Evolutionary conservation across 345 rosid species (phyloP).

Genomic region (Gossypium longicalyx): DNA sequence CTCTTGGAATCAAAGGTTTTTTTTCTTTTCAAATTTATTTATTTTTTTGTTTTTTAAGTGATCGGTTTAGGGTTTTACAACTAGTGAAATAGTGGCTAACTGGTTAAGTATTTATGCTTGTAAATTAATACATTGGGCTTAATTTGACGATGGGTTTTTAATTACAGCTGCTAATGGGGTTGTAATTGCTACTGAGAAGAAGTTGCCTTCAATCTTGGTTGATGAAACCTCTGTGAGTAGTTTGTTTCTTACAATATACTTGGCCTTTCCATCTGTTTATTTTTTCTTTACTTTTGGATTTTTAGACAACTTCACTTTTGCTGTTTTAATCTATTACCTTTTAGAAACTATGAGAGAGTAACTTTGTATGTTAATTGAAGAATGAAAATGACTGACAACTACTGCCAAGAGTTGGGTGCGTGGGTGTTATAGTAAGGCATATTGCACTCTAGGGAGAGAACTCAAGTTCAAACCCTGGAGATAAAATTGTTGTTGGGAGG

Average conservation of each 20-base stretch:
- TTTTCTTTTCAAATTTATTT: too few species aligned
- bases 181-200: constrained; percentile 90
- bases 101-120: neutral
- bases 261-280: neutral
- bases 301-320: neutral
- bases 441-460: too few species aligned
- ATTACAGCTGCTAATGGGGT: constrained; percentile 89
- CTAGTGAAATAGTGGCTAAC: neutral
- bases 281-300: neutral
- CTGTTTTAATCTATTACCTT: neutral
- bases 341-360: neutral
- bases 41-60: neutral
- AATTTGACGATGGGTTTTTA: neutral
- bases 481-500: too few species aligned
- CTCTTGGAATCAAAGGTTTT: constrained; percentile 84
- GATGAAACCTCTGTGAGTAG: constrained; percentile 84
- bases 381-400: neutral
- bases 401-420: too few species aligned
- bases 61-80: neutral
- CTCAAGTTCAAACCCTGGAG: too few species aligned
- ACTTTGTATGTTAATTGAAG: neutral
- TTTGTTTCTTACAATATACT: neutral
- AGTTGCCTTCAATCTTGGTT: constrained; percentile 84
- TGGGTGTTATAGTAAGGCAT: too few species aligned
- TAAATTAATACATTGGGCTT: neutral